Percentiles rank a stretch among this genome's conserved stretches.
phyloP scores from a whole-genome alignment of 2,329 filamentous ascomycete genomes.

The Plenodomus biglobosus region DNA sequence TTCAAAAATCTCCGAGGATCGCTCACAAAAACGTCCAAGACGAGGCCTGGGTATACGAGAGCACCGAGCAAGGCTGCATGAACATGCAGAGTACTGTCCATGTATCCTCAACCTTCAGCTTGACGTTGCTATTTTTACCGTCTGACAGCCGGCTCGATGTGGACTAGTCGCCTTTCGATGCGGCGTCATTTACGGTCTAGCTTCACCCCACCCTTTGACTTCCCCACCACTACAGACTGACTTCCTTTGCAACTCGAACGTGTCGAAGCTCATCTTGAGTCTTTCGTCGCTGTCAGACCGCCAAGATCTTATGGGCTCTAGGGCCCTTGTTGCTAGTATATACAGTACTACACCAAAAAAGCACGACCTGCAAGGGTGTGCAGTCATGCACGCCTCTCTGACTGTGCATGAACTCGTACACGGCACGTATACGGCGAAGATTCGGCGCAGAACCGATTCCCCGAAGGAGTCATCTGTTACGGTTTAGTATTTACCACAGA shows the following conservation, averaged over 20 bases:
- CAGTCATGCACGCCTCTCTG: constrained; percentile 5
- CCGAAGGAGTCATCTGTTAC: too few species aligned
- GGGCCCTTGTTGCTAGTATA: too few species aligned
- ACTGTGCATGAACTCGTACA: neutral
- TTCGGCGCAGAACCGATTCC: neutral
- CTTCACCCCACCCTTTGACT: constrained; percentile 8
- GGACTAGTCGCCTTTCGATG: constrained; percentile 4
- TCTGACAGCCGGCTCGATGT: constrained; percentile 9
- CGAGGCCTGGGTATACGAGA: neutral
- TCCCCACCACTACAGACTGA: neutral
- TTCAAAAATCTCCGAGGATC: neutral
- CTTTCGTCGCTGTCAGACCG: neutral
- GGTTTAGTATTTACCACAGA: neutral
- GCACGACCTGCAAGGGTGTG: neutral
- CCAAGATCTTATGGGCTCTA: neutral
- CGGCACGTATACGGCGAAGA: neutral
- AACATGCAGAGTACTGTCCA: too few species aligned
- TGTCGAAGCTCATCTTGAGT: neutral
- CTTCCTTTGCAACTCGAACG: neutral
- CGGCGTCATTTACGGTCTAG: constrained; percentile 5
- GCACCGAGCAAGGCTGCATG: neutral
- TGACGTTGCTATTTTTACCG: constrained; percentile 18
- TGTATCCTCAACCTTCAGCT: constrained; percentile 11
- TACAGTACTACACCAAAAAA: neutral
- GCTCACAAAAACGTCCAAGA: neutral